A percentile compares a stretch with the other conserved stretches of the same genome.
phyloP scores from a whole-genome alignment of 2,329 filamentous ascomycete species.

The Neonectria neomacrospora region DNA sequence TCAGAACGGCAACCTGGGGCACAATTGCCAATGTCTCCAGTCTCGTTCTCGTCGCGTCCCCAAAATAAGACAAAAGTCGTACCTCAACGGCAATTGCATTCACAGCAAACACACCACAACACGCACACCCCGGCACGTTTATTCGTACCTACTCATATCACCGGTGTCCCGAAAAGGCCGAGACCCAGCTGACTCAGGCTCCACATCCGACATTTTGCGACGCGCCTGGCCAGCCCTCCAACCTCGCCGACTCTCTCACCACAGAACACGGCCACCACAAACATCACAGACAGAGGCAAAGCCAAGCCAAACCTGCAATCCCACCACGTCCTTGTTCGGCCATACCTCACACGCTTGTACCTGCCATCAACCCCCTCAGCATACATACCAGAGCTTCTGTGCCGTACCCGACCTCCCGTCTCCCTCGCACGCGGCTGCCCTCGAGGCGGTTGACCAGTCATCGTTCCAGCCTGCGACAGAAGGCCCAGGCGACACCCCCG shows the following conservation, averaged over 20 bases:
- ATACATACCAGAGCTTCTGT: conserved; percentile 16
- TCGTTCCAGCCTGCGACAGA: conserved; percentile 4
- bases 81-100: conserved; percentile 3
- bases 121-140: neutral
- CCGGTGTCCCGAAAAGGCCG: neutral
- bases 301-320: conserved; percentile 4
- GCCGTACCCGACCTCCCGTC: conserved; percentile 2
- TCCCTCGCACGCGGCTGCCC: neutral
- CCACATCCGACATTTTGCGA: conserved; percentile 8
- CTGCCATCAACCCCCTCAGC: conserved; percentile 10
- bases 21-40: neutral
- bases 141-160: conserved; percentile 1
- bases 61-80: conserved; percentile 3
- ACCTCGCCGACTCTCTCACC: conserved; percentile 12
- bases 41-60: conserved; percentile 14
- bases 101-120: neutral
- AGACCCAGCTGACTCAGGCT: conserved; percentile 22
- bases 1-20: neutral
- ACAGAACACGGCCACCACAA: conserved; percentile 2
- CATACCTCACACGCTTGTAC: conserved; percentile 14
- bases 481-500: neutral
- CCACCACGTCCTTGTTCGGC: conserved; percentile 3
- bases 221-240: conserved; percentile 14
- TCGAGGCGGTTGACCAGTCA: neutral
- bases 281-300: conserved; percentile 3